phyloP scores from a whole-genome alignment of 805 yeast species.

The Spathaspora sp. region DNA sequence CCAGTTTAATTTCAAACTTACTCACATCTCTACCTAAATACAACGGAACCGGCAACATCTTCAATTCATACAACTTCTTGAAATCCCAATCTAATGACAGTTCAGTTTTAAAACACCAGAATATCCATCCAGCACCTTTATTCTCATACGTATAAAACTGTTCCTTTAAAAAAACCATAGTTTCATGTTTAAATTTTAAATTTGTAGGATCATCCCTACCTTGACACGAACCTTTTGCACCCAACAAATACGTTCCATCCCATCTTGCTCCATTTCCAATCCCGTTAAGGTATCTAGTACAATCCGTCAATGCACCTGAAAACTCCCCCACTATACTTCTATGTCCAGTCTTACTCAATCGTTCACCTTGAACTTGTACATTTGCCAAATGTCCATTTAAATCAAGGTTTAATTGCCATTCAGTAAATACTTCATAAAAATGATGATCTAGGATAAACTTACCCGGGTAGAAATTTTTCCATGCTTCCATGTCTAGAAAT shows the following conservation, averaged over 20 bases:
- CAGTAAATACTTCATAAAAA: constrained; percentile 21
- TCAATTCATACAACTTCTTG: constrained; percentile 40
- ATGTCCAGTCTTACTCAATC: constrained; percentile 33
- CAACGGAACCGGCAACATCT: constrained; percentile 18
- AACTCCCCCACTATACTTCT: constrained; percentile 65
- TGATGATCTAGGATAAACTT: constrained; percentile 22
- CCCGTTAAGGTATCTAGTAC: constrained; percentile 68
- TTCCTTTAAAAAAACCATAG: constrained; percentile 54
- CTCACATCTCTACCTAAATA: background rate
- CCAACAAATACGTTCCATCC: constrained; percentile 41
- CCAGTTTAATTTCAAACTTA: background rate
- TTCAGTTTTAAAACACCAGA: constrained; percentile 74
- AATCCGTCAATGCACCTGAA: constrained; percentile 73
- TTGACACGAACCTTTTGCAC: constrained; percentile 43
- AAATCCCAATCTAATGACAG: constrained; percentile 67
- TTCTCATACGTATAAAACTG: constrained; percentile 53
- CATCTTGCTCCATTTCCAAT: constrained; percentile 63
- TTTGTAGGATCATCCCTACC: constrained; percentile 24
- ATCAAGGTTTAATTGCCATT: constrained; percentile 10
- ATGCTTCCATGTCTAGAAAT: constrained; percentile 13
- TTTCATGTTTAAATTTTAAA: constrained; percentile 37
- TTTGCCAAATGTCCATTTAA: constrained; percentile 12
- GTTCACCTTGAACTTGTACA: constrained; percentile 14
- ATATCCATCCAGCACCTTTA: constrained; percentile 56
- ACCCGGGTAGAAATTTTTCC: constrained; percentile 13